phyloP scores from a whole-genome alignment of 495 filamentous ascomycete genomes.

The Achaetomiella virescens region DNA sequence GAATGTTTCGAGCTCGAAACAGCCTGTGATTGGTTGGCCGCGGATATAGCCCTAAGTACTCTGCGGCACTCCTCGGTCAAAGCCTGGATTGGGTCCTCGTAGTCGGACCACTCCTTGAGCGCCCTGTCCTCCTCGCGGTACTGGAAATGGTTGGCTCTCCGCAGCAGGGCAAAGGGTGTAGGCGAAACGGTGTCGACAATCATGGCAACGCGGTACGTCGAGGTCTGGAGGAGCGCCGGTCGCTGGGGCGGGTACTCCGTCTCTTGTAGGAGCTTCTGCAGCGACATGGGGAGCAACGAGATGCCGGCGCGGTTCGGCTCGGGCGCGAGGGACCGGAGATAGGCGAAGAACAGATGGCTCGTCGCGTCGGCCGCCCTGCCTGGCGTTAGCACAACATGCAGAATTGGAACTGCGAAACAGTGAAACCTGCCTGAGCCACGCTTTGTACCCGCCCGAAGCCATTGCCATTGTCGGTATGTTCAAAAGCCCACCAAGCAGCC shows the following conservation, averaged over 20 bases:
- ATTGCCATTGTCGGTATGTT: conserved; percentile 72
- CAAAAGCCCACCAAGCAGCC: conserved; percentile 99
- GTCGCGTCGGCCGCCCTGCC: conserved; percentile 85
- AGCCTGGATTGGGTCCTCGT: conserved; percentile 81
- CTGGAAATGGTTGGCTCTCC: conserved; percentile 89
- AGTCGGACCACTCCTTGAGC: conserved; percentile 74
- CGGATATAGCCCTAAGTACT: conserved; percentile 82
- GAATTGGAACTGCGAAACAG: neutral
- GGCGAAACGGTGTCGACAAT: conserved; percentile 94
- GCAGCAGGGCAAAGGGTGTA: conserved; percentile 84
- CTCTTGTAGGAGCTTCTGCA: conserved; percentile 82
- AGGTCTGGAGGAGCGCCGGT: conserved; percentile 68
- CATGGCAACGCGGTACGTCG: conserved; percentile 88
- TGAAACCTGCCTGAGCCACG: conserved; percentile 53
- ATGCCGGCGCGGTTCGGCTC: conserved; percentile 69
- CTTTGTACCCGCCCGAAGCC: conserved; percentile 95
- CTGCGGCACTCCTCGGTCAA: conserved; percentile 90
- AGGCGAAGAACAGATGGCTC: conserved; percentile 96
- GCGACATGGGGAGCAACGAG: conserved; percentile 75
- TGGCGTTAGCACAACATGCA: conserved; percentile 15
- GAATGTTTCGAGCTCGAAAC: conserved; percentile 61
- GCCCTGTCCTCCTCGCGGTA: conserved; percentile 84
- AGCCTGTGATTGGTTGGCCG: conserved; percentile 70
- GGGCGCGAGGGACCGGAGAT: conserved; percentile 82
- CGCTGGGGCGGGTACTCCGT: conserved; percentile 91